Percentiles rank a stretch among this genome's conserved stretches.
Evolutionary conservation across 805 yeast genomes (phyloP).

Genomic region (Blastobotrys terrestris): DNA sequence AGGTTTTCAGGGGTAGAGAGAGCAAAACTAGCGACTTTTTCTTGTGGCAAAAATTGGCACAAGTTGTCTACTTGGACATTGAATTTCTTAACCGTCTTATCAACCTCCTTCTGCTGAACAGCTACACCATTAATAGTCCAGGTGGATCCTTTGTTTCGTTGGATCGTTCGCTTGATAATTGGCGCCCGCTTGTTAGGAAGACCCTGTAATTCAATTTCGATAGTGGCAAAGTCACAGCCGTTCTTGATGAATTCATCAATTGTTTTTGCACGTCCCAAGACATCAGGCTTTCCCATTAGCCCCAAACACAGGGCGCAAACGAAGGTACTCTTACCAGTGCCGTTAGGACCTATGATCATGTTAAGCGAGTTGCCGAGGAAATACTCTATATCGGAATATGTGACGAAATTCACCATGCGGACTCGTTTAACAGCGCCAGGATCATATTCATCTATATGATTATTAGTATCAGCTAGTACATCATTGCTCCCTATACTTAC

Average conservation of each 20-base stretch:
- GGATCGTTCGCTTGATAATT: slow-evolving; percentile 32
- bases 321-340: slow-evolving; percentile 89
- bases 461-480: not conserved
- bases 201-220: slow-evolving; percentile 48
- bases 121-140: slow-evolving; percentile 28
- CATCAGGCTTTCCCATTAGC: slow-evolving; percentile 55
- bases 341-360: slow-evolving; percentile 94
- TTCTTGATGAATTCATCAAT: slow-evolving; percentile 65
- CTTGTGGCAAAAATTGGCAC: slow-evolving; percentile 94
- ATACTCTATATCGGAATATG: slow-evolving; percentile 59
- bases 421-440: slow-evolving; percentile 49
- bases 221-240: slow-evolving; percentile 43
- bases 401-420: slow-evolving; percentile 55
- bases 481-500: not conserved
- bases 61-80: slow-evolving; percentile 86
- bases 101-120: slow-evolving; percentile 36
- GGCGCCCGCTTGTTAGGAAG: slow-evolving; percentile 26
- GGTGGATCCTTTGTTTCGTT: slow-evolving; percentile 27
- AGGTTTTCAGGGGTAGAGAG: slow-evolving; percentile 68
- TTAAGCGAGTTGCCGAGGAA: slow-evolving; percentile 76
- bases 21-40: slow-evolving; percentile 89
- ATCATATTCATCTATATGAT: slow-evolving; percentile 28
- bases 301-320: slow-evolving; percentile 91
- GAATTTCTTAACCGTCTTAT: slow-evolving; percentile 38
- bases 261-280: slow-evolving; percentile 62